A percentile compares a stretch with the other conserved stretches of the same genome.
These are phyloP conservation scores for Xylaria sp. DNA, from an alignment of 2,329 filamentous ascomycete species.

Conservation along the genomic window DNA sequence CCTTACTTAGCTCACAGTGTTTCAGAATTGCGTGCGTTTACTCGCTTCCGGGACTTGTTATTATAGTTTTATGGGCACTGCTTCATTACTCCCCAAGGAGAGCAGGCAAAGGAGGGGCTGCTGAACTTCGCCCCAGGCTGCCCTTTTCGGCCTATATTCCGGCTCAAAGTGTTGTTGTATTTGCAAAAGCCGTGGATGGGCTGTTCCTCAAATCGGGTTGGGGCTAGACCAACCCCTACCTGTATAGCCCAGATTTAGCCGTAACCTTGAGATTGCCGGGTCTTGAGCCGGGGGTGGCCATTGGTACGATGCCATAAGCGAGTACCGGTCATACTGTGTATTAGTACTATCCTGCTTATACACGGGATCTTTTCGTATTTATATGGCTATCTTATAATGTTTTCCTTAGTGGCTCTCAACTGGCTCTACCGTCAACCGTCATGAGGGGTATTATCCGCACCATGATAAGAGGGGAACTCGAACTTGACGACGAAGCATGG, in stretches of 20 bases:
- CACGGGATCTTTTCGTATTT: background rate
- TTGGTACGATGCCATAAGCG: background rate
- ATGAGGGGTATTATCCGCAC: too few species aligned
- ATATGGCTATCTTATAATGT: too few species aligned
- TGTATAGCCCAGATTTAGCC: slow-evolving; percentile 18
- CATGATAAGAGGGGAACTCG: too few species aligned
- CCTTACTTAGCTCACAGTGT: background rate
- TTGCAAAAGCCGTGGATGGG: slow-evolving; percentile 7
- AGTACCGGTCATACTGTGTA: background rate
- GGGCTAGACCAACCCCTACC: background rate
- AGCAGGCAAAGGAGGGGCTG: slow-evolving; percentile 19
- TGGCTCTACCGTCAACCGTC: too few species aligned
- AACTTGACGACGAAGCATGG: too few species aligned
- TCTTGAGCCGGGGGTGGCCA: slow-evolving; percentile 16
- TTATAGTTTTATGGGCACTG: slow-evolving; percentile 3
- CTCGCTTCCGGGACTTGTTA: background rate
- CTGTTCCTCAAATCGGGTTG: background rate
- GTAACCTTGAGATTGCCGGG: slow-evolving; percentile 15
- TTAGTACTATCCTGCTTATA: background rate
- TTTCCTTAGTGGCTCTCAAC: too few species aligned
- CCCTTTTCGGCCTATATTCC: slow-evolving; percentile 25
- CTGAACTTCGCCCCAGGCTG: slow-evolving; percentile 16
- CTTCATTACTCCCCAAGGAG: slow-evolving; percentile 18
- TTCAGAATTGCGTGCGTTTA: background rate
- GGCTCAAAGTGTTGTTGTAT: slow-evolving; percentile 21